Evolutionary conservation across 306 rosid species (phyloP).

Genomic region (Quercus wislizeni): DNA sequence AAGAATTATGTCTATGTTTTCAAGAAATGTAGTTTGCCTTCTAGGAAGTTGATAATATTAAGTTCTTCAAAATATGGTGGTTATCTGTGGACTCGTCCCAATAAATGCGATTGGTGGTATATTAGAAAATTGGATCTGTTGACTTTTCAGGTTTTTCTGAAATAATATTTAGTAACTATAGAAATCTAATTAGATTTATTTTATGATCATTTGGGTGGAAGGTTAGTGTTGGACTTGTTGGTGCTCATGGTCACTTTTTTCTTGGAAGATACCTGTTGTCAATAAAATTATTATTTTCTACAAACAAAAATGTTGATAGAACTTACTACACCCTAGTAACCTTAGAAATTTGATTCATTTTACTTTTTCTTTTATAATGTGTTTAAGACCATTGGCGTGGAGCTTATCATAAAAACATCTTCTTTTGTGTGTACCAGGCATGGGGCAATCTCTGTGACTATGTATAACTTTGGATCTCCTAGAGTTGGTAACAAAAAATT

Average conservation of each 20-base stretch:
- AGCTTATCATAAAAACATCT: background rate
- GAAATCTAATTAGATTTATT: background rate
- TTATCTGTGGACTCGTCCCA: too few species aligned
- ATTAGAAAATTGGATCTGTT: background rate
- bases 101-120: too few species aligned
- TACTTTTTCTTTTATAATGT: background rate
- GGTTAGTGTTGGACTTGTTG: too few species aligned
- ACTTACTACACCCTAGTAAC: background rate
- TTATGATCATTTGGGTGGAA: background rate
- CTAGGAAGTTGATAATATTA: too few species aligned
- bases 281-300: too few species aligned
- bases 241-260: too few species aligned
- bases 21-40: too few species aligned
- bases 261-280: too few species aligned
- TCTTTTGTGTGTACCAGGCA: slow-evolving; percentile 39
- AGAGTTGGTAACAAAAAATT: slow-evolving; percentile 94
- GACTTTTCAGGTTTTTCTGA: background rate
- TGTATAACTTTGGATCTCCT: slow-evolving; percentile 99
- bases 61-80: too few species aligned
- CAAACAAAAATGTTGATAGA: background rate
- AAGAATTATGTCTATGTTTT: too few species aligned
- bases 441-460: slow-evolving; percentile 67
- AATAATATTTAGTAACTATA: background rate
- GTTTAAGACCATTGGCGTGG: background rate
- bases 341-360: background rate